Base-by-base conservation (phyloP, 1,284 basidiomycete species). In the Rhodotorula sp. region DNA sequence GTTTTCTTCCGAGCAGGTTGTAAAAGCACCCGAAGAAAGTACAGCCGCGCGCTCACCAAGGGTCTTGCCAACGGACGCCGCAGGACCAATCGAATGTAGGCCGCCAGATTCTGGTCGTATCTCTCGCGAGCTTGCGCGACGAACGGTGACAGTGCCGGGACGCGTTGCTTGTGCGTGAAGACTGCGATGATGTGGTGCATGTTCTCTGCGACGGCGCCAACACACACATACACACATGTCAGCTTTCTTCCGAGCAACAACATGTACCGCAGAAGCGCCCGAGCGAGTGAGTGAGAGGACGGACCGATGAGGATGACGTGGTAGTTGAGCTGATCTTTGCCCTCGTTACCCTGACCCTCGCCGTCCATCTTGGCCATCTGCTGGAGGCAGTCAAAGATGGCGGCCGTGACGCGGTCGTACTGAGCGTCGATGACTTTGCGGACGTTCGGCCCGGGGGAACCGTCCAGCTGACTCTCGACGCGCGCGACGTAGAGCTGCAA, bases 331-430 rank as follows among this genome's bases (percentile, higher is more conserved):
- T 96, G 92, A 1, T 93, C 93, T 82, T 99, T 99, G 1, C 79
- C 91, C 1, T 59, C 73, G 16, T 56, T 51, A 29, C 69, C 68
- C 5, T 73, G 71, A 0, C 68, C 75, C 15, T 74, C 79, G 1
- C 90, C 90, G 69, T 93, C 90, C 84, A 93, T 84, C 81, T 94
- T 96, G 16, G 93, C 93, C 87, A 97, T 93, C 72, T 97, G 92
- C 82, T 95, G 94, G 66, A 99, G 82, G 23, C 88, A 90, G 59
- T 93, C 93, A 77, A 98, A 95, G 87, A 98, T 96, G 39, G 89
- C 85, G 69, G 90, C 87, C 47, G 93, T 90, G 59, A 98, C 91
- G 76, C 86, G 88, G 78, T 93, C 92, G 80, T 98, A 98, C 8
- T 91, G 89, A 7, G 85, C 84, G 79, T 98, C 90, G 43, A 97